Percentiles rank a stretch among this genome's conserved stretches.
Evolutionary conservation across 352 stramenopile species (phyloP).

Genomic region (Phytophthora lateralis): DNA sequence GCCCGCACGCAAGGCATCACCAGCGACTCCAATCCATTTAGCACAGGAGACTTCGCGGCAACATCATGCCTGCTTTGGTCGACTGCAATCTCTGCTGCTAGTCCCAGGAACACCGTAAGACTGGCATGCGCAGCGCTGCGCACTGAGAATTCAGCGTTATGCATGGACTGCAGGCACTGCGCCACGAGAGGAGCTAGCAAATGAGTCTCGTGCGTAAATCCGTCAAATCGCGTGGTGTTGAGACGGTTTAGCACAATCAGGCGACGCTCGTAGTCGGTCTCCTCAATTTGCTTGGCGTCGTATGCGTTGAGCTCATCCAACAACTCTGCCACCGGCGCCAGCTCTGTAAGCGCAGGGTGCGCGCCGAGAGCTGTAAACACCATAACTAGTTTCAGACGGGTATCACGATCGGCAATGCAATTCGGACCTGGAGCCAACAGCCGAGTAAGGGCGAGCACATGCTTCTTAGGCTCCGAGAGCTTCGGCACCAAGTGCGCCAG

Average conservation of each 20-base stretch:
- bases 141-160: slow-evolving; percentile 86
- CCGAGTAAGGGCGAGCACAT: slow-evolving; percentile 80
- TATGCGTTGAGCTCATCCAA: slow-evolving; percentile 77
- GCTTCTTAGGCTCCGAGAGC: slow-evolving; percentile 71
- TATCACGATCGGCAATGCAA: slow-evolving; percentile 62
- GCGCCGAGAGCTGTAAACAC: slow-evolving; percentile 72
- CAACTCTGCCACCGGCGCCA: slow-evolving; percentile 52
- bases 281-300: slow-evolving; percentile 80
- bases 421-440: slow-evolving; percentile 78
- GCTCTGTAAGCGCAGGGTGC: slow-evolving; percentile 38
- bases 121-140: slow-evolving; percentile 69
- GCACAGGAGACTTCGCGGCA: slow-evolving; percentile 45
- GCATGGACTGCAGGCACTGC: slow-evolving; percentile 85
- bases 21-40: slow-evolving; percentile 86
- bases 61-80: slow-evolving; percentile 19
- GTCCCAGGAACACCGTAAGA: slow-evolving; percentile 57
- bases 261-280: slow-evolving; percentile 83
- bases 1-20: slow-evolving; percentile 89
- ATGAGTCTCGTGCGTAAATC: slow-evolving; percentile 60
- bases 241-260: slow-evolving; percentile 76
- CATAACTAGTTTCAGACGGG: slow-evolving; percentile 66
- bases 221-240: slow-evolving; percentile 67
- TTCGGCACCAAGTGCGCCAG: slow-evolving; percentile 78
- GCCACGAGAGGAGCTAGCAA: slow-evolving; percentile 78
- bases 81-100: slow-evolving; percentile 45